phyloP scores from a whole-genome alignment of 768 basidiomycete species.

The Russula brevipes region DNA sequence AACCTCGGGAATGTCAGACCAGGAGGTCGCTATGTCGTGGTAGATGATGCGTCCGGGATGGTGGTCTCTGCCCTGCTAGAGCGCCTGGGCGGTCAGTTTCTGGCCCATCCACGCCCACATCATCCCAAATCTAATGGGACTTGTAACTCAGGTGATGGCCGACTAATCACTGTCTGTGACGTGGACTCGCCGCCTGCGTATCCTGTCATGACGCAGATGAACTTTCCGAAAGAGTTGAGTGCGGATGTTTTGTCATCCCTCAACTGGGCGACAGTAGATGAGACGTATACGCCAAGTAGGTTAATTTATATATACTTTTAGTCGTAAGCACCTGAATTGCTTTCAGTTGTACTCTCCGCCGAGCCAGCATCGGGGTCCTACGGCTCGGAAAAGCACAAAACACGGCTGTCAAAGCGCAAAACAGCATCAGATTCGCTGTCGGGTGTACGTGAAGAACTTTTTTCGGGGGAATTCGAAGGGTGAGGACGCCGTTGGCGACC shows the following conservation, averaged over 20 bases:
- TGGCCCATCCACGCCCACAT: background rate
- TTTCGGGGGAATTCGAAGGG: constrained; percentile 87
- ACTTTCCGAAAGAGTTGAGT: constrained; percentile 58
- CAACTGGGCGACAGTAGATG: constrained; percentile 89
- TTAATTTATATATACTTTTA: background rate
- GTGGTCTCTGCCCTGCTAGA: constrained; percentile 81
- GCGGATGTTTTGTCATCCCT: constrained; percentile 57
- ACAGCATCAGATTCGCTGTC: constrained; percentile 56
- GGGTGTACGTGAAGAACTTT: constrained; percentile 70
- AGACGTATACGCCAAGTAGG: constrained; percentile 63
- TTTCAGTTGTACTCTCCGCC: constrained; percentile 51
- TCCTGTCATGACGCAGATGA: constrained; percentile 79
- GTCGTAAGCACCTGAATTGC: constrained; percentile 17
- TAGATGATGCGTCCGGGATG: constrained; percentile 90
- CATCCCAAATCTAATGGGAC: background rate
- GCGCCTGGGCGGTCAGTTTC: constrained; percentile 67
- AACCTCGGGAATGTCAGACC: constrained; percentile 78
- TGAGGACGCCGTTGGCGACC: constrained; percentile 35
- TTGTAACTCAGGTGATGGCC: constrained; percentile 57
- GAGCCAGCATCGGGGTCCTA: constrained; percentile 54
- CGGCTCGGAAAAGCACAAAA: constrained; percentile 67
- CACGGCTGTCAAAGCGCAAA: constrained; percentile 73
- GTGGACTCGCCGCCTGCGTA: constrained; percentile 91
- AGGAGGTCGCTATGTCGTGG: constrained; percentile 80
- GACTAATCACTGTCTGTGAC: constrained; percentile 79